phyloP scores from a whole-genome alignment of 177 flowering plant genomes.

The Vitis hybrid region DNA sequence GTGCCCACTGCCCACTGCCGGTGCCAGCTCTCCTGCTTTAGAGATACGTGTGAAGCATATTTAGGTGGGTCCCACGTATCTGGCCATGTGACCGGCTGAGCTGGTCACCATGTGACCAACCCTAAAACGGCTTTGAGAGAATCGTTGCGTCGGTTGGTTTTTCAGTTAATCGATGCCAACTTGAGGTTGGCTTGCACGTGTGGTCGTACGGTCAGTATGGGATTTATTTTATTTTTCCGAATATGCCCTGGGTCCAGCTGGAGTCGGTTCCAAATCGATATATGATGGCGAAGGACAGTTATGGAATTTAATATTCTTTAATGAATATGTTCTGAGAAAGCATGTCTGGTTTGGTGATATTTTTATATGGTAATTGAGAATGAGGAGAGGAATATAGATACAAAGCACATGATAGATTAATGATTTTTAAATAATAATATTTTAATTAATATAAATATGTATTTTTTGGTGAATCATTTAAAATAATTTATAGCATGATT shows the following conservation, averaged over 20 bases:
- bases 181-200: conserved; percentile 27
- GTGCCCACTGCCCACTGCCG: conserved; percentile 17
- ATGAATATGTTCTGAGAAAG: too few species aligned
- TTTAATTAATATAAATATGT: too few species aligned
- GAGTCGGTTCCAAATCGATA: background rate
- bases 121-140: conserved; percentile 7
- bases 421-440: background rate
- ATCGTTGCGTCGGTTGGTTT: conserved; percentile 4
- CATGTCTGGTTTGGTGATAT: conserved; percentile 18
- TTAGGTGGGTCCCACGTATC: conserved; percentile 25
- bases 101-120: conserved; percentile 48
- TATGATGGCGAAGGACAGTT: background rate
- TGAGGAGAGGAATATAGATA: background rate
- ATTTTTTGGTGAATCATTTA: conserved; percentile 13
- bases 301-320: background rate
- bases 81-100: conserved; percentile 46
- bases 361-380: conserved; percentile 1
- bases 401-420: background rate
- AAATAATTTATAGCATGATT: background rate
- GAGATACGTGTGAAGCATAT: background rate
- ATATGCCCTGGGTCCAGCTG: background rate
- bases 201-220: background rate
- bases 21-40: conserved; percentile 13
- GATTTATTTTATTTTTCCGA: background rate
- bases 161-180: conserved; percentile 14